Evolutionary conservation across 805 yeast genomes (phyloP).

Genomic region (Starmera quercuum): DNA sequence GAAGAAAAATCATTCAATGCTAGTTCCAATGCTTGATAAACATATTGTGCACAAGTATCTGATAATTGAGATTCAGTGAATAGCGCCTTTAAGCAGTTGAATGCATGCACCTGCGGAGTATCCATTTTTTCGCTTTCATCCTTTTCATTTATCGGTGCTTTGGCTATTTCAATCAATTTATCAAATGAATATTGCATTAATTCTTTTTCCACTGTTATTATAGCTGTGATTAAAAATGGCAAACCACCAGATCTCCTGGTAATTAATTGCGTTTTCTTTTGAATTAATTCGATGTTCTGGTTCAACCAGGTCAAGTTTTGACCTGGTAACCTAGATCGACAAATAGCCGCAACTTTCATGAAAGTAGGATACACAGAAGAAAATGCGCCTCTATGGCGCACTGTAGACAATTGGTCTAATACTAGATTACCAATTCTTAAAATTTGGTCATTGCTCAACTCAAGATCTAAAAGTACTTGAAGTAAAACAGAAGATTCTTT

Average conservation of each 20-base stretch:
- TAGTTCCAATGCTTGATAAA: slow-evolving; percentile 51
- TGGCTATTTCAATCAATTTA: slow-evolving; percentile 47
- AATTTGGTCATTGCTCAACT: slow-evolving; percentile 18
- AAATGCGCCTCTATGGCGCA: slow-evolving; percentile 89
- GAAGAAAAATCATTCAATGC: slow-evolving; percentile 59
- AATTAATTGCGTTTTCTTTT: slow-evolving; percentile 56
- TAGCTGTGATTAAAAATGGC: slow-evolving; percentile 71
- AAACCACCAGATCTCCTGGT: slow-evolving; percentile 91
- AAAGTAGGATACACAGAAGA: slow-evolving; percentile 83
- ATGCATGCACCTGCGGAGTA: slow-evolving; percentile 90
- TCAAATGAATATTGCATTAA: slow-evolving; percentile 44
- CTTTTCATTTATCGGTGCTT: slow-evolving; percentile 34
- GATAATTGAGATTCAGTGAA: slow-evolving; percentile 68
- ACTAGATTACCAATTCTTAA: slow-evolving; percentile 42
- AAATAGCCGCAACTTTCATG: slow-evolving; percentile 53
- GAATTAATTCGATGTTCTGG: slow-evolving; percentile 43
- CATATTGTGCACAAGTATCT: slow-evolving; percentile 37
- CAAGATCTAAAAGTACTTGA: slow-evolving; percentile 31
- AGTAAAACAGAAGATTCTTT: slow-evolving; percentile 65
- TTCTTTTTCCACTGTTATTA: slow-evolving; percentile 39
- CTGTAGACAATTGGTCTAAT: slow-evolving; percentile 58
- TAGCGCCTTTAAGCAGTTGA: slow-evolving; percentile 72
- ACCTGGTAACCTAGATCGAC: slow-evolving; percentile 29
- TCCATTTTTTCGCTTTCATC: slow-evolving; percentile 52
- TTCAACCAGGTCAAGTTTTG: slow-evolving; percentile 53